Evolutionary conservation across 2,329 filamentous ascomycete genomes (phyloP), one percentile per base, ranked within the genome.

Genomic region (Alternaria sp.): DNA sequence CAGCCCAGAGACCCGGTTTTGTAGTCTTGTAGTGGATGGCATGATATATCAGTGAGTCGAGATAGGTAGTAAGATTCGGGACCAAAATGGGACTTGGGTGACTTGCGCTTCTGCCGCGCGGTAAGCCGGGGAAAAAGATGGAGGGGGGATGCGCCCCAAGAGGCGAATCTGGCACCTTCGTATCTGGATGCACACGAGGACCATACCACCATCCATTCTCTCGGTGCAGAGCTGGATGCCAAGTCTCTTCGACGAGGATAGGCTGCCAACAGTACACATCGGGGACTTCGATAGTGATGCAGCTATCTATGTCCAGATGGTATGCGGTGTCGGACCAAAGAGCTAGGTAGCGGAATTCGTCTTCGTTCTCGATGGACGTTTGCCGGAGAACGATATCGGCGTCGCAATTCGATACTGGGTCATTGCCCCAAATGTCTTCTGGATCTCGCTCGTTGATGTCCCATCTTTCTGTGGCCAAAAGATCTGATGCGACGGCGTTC

Each of bases 121-220:
- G 50, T 2, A 49, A 4, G 5, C 17, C 15, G 23, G 50, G 19
- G 26, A 46, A 52, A 26, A 54, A 59, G 28, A 59, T 45, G 10
- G 26, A n/a, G 5, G 11, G 11, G 19, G 25, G 10, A 10, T 23
- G 40, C 6, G 43, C 50, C 2, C 15, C 7, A 17, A 13, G 10
- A 19, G 49, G 43, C n/a, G 54, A 23, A 17, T 62, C 32, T 9
- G 45, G 50, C 11, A 30, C 21, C n/a, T 57, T 57, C 7, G 54
- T 50, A 11, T 56, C 32, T 17, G 57, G 57, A 32, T 56, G 44
- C 10, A 66, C 28, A 36, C 32, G 57, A 17, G 61, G 61, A 26
- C 57, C 57, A 57, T 45, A 64, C 54, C 57, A 64, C 57, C 45
- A 64, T 10, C 45, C 50, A 44, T 66, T n/a, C 7, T 49, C 46